These are phyloP conservation scores for Trametes meyenii DNA, from an alignment of 768 basidiomycete species.

Conservation along the genomic window DNA sequence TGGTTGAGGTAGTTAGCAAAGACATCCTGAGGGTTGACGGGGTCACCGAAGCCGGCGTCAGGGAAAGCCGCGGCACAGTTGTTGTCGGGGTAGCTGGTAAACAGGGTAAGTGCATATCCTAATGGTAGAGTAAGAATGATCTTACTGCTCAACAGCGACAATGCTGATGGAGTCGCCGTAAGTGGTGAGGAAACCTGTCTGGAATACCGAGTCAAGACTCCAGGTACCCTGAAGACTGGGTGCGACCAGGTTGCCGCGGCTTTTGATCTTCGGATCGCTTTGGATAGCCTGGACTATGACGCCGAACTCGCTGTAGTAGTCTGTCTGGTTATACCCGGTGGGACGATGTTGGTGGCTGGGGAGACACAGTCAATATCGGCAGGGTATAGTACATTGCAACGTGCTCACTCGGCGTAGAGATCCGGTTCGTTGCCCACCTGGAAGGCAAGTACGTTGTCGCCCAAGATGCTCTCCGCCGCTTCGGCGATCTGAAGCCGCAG, in stretches of 20 bases:
- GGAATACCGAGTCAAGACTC: slow-evolving; percentile 26
- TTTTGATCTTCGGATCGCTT: slow-evolving; percentile 31
- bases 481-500: slow-evolving; percentile 58
- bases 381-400: background rate
- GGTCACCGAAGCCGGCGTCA: slow-evolving; percentile 27
- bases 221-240: slow-evolving; percentile 31
- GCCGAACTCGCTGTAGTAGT: slow-evolving; percentile 58
- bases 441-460: slow-evolving; percentile 61
- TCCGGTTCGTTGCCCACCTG: slow-evolving; percentile 82
- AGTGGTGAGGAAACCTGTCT: slow-evolving; percentile 33
- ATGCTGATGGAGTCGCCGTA: slow-evolving; percentile 39
- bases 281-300: slow-evolving; percentile 47
- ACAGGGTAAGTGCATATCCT: slow-evolving; percentile 11
- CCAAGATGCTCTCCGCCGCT: slow-evolving; percentile 63
- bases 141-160: slow-evolving; percentile 44
- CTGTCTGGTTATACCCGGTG: slow-evolving; percentile 37
- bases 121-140: background rate
- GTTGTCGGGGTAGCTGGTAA: slow-evolving; percentile 40
- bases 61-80: slow-evolving; percentile 37
- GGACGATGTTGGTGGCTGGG: slow-evolving; percentile 40
- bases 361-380: background rate
- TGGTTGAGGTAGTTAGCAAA: slow-evolving; percentile 51
- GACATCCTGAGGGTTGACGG: slow-evolving; percentile 40
- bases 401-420: slow-evolving; percentile 50
- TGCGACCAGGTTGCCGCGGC: slow-evolving; percentile 38